phyloP scores from a whole-genome alignment of 1,139 yeast genomes.

The Tardiomyces depauwii region DNA sequence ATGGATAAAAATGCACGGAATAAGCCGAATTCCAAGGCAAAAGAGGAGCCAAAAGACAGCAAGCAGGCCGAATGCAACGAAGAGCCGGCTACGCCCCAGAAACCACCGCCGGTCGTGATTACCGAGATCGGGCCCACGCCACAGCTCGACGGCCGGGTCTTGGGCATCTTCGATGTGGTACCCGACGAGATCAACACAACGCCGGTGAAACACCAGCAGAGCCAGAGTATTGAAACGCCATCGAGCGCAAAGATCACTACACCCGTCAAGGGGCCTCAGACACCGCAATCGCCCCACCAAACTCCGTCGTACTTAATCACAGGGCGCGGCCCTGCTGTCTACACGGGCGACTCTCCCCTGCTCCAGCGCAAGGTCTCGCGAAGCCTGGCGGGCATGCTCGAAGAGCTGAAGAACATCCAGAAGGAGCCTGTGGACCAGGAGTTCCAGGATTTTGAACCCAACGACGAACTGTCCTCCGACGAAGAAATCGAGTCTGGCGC shows the following conservation, averaged over 20 bases:
- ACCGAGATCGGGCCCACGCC: constrained; percentile 65
- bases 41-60: constrained; percentile 4
- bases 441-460: constrained; percentile 7
- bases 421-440: constrained; percentile 15
- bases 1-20: too few relatives aligned
- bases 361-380: constrained; percentile 21
- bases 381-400: constrained; percentile 30
- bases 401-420: constrained; percentile 26
- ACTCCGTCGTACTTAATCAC: constrained; percentile 20
- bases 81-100: not conserved
- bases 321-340: constrained; percentile 1
- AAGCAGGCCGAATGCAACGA: constrained; percentile 2
- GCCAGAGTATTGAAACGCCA: constrained; percentile 2
- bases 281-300: constrained; percentile 7
- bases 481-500: not conserved
- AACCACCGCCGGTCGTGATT: constrained; percentile 1
- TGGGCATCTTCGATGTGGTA: constrained; percentile 46
- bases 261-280: constrained; percentile 4
- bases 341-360: constrained; percentile 23
- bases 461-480: constrained; percentile 1
- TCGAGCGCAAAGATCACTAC: constrained; percentile 1
- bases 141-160: constrained; percentile 56
- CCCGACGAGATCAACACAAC: constrained; percentile 15
- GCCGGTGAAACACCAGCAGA: constrained; percentile 11
- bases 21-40: too few relatives aligned